Conservation (phyloP, 805 yeast species). For the Nakazawaea ernobii region DNA sequence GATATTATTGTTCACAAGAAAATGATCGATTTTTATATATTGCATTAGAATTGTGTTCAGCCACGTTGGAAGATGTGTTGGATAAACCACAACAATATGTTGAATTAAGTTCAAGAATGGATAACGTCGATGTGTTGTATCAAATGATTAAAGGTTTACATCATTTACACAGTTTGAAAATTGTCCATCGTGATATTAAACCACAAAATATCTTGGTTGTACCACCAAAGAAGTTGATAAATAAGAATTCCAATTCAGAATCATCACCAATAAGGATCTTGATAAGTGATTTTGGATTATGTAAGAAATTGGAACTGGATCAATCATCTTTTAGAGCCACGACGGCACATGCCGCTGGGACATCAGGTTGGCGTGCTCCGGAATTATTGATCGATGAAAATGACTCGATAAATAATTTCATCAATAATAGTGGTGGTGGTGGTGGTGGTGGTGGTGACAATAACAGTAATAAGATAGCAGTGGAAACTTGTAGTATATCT, state of each 20-base stretch:
- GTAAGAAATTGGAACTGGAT: constrained; percentile 86
- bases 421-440: no score
- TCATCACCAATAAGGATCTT: constrained; percentile 57
- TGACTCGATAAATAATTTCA: constrained; percentile 23
- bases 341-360: constrained; percentile 90
- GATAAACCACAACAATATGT: constrained; percentile 41
- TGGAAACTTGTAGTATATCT: constrained; percentile 10
- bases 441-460: background rate
- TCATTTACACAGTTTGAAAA: constrained; percentile 82
- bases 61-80: constrained; percentile 81
- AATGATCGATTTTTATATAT: constrained; percentile 85
- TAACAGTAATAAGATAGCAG: no score
- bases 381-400: constrained; percentile 54
- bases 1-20: constrained; percentile 91
- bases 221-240: constrained; percentile 41
- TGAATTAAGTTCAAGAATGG: constrained; percentile 33
- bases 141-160: constrained; percentile 83
- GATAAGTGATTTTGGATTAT: constrained; percentile 93
- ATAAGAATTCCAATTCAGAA: constrained; percentile 8
- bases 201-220: constrained; percentile 92
- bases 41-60: constrained; percentile 87
- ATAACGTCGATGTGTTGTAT: constrained; percentile 49
- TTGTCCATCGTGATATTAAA: constrained; percentile 91
- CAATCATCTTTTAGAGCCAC: constrained; percentile 93
- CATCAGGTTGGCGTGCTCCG: constrained; percentile 98